These are phyloP conservation scores for Quercus tomentella DNA, from an alignment of 331 rosid species.

Conservation along the genomic window DNA sequence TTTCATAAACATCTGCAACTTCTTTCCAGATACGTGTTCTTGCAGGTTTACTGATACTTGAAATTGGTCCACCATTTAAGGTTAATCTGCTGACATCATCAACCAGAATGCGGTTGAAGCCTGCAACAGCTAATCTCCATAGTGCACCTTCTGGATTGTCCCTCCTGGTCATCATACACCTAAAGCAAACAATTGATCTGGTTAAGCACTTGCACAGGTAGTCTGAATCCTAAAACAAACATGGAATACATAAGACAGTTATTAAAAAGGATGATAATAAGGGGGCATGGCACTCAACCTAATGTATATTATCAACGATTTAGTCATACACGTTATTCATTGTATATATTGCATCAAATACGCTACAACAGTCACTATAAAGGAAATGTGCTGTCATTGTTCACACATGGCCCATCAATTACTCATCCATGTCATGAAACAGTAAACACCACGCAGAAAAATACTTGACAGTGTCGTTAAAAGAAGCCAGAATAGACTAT, in stretches of 20 bases:
- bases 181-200: conserved; percentile 23
- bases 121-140: conserved; percentile 89
- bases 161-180: conserved; percentile 98
- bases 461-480: conserved; percentile 3
- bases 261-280: background rate
- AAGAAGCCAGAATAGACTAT: conserved; percentile 3
- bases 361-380: background rate
- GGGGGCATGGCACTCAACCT: background rate
- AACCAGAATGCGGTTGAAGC: conserved; percentile 65
- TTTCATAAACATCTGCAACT: conserved; percentile 88
- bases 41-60: conserved; percentile 56
- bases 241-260: conserved; percentile 2
- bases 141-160: conserved; percentile 82
- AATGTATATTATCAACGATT: background rate
- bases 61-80: conserved; percentile 37
- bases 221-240: background rate
- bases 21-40: conserved; percentile 91
- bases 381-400: background rate
- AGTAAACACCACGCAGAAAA: background rate
- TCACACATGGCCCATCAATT: background rate
- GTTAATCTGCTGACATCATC: conserved; percentile 52
- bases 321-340: background rate
- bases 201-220: conserved; percentile 13
- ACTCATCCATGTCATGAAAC: background rate
- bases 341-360: background rate